phyloP scores from a whole-genome alignment of 1,139 yeast species.

The Geotrichum aggregatum region DNA sequence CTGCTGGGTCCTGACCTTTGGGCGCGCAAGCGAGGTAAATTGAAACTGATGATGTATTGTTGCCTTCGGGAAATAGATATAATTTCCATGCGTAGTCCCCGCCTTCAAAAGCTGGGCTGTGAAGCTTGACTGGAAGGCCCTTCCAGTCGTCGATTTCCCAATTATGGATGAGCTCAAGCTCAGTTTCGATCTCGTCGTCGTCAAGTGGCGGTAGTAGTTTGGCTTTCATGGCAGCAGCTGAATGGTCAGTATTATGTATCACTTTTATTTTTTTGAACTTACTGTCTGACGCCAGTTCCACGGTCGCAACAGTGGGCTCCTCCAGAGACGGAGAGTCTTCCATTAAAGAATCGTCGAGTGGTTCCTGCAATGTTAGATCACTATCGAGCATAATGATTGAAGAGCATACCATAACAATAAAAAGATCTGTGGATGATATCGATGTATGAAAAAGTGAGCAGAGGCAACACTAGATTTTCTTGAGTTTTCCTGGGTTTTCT shows the following conservation, averaged over 20 bases:
- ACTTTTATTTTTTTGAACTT: neutral
- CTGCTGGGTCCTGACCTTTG: conserved; percentile 16
- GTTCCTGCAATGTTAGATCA: neutral
- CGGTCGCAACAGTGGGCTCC: neutral
- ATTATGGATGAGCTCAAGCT: conserved; percentile 45
- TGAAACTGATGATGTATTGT: conserved; percentile 34
- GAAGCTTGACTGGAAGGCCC: conserved; percentile 45
- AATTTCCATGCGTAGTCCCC: conserved; percentile 75
- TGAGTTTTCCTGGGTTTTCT: too few species aligned
- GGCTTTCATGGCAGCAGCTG: conserved; percentile 32
- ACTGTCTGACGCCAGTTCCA: conserved; percentile 10
- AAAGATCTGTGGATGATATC: too few species aligned
- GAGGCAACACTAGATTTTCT: too few species aligned
- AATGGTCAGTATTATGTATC: neutral
- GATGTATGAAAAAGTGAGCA: too few species aligned
- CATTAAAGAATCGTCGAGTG: conserved; percentile 9
- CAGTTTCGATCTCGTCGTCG: conserved; percentile 40
- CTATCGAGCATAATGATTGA: too few species aligned
- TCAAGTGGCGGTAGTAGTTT: conserved; percentile 32
- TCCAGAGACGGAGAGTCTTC: conserved; percentile 3
- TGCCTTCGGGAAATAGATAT: conserved; percentile 71
- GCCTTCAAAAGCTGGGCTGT: conserved; percentile 53
- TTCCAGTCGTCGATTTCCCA: conserved; percentile 77
- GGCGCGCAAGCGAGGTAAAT: conserved; percentile 37
- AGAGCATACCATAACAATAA: neutral